Evolutionary conservation across 148 eudicot species (phyloP).

Genomic region (Oxyria digyna): DNA sequence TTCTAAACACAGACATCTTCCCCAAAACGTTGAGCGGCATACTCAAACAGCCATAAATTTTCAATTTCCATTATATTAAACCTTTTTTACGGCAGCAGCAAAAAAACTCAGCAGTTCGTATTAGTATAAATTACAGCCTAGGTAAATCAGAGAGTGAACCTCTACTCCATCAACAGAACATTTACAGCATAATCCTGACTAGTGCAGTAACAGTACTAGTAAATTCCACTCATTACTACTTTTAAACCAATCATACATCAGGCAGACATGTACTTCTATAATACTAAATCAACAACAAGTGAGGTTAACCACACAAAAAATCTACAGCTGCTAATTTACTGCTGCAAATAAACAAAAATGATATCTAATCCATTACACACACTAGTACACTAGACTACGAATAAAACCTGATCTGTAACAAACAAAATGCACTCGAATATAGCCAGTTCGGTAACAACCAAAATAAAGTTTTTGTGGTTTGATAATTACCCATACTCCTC

Average conservation of each 20-base stretch:
- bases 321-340: not conserved
- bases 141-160: not conserved
- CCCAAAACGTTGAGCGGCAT: not conserved
- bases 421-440: not conserved
- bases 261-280: not conserved
- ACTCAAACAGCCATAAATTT: not conserved
- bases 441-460: not conserved
- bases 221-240: not conserved
- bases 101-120: not conserved
- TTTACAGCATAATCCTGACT: not conserved
- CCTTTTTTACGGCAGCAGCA: not conserved
- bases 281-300: not conserved
- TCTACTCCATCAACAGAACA: not conserved
- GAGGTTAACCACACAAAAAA: not conserved
- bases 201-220: not conserved
- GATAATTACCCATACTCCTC: constrained; percentile 23
- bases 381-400: not conserved
- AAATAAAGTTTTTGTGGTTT: not conserved
- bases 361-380: not conserved
- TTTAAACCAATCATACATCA: not conserved
- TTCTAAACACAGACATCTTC: not conserved
- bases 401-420: not conserved
- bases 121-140: not conserved
- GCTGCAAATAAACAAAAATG: not conserved
- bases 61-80: not conserved